Evolutionary conservation across 441 rosid species (phyloP).

Genomic region (Arabidopsis lyrata): DNA sequence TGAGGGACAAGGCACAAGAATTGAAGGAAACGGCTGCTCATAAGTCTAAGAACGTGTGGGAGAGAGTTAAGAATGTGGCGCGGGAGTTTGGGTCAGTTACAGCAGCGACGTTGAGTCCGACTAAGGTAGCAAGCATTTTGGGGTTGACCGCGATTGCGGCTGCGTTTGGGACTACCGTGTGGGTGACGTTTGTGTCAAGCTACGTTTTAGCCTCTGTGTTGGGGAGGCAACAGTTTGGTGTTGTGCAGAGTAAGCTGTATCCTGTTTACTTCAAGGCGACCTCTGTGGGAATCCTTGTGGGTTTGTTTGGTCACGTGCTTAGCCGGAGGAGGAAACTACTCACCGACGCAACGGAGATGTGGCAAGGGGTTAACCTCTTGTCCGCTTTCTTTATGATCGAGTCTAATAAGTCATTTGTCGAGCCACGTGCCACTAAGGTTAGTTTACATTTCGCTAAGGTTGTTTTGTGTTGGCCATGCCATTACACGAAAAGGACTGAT

Average conservation of each 20-base stretch:
- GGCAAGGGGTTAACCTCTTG: conserved; percentile 65
- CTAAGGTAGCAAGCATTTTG: conserved; percentile 42
- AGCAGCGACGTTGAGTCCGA: conserved; percentile 28
- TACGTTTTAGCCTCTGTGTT: conserved; percentile 57
- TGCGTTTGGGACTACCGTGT: conserved; percentile 72
- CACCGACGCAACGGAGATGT: conserved; percentile 50
- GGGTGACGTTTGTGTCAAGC: conserved; percentile 84
- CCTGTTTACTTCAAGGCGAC: conserved; percentile 71
- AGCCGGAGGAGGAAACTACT: conserved; percentile 42
- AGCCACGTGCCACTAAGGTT: conserved; percentile 86
- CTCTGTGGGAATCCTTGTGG: conserved; percentile 50
- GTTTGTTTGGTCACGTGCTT: conserved; percentile 65
- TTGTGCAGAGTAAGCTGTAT: conserved; percentile 85
- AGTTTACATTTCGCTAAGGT: not conserved
- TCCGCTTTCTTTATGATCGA: conserved; percentile 55
- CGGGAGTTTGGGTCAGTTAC: not conserved
- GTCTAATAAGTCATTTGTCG: conserved; percentile 62
- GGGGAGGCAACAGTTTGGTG: conserved; percentile 75
- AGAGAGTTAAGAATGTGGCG: conserved; percentile 18
- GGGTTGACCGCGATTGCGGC: conserved; percentile 58
- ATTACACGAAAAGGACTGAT: not conserved
- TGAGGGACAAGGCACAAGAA: conserved; percentile 24
- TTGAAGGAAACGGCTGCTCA: conserved; percentile 24
- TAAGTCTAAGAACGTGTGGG: conserved; percentile 29
- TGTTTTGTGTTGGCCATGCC: no score